A percentile compares a stretch with the other conserved stretches of the same genome.
These are phyloP conservation scores for Darksidea phi DNA, from an alignment of 495 filamentous ascomycete genomes.

Conservation along the genomic window DNA sequence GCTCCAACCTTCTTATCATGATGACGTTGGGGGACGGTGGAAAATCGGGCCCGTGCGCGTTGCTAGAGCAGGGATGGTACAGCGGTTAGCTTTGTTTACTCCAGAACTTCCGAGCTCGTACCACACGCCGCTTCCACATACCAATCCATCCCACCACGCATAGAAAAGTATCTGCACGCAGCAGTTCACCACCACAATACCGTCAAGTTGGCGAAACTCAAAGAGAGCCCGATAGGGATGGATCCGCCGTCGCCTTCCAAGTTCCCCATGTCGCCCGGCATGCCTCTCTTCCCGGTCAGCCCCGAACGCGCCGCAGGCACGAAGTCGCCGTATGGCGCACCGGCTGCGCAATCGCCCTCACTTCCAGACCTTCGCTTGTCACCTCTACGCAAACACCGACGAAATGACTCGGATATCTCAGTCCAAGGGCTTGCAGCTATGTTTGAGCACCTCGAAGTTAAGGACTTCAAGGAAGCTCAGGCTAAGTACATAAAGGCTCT, in stretches of 20 bases:
- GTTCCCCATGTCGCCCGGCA: constrained; percentile 55
- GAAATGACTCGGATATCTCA: constrained; percentile 67
- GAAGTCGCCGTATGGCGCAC: constrained; percentile 36
- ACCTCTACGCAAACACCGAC: constrained; percentile 45
- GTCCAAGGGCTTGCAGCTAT: constrained; percentile 85
- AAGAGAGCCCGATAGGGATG: constrained; percentile 29
- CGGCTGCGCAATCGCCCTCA: constrained; percentile 53
- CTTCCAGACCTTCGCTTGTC: constrained; percentile 48
- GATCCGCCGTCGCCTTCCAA: constrained; percentile 35
- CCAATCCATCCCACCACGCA: constrained; percentile 3
- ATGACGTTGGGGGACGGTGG: not conserved
- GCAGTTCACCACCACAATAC: constrained; percentile 10
- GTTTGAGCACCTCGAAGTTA: constrained; percentile 65
- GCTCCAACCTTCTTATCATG: too few relatives aligned
- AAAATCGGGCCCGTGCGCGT: not conserved
- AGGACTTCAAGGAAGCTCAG: constrained; percentile 45
- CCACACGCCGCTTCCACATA: constrained; percentile 3
- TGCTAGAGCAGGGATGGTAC: not conserved
- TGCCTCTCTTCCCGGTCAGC: constrained; percentile 68
- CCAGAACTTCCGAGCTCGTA: constrained; percentile 2
- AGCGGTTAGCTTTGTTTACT: constrained; percentile 8
- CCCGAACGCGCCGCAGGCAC: constrained; percentile 71
- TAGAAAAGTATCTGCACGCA: not conserved
- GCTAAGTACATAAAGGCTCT: constrained; percentile 47
- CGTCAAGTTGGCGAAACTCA: constrained; percentile 32